Base-by-base conservation (phyloP, 1,284 basidiomycete species). In the Marasmius fiardii region DNA sequence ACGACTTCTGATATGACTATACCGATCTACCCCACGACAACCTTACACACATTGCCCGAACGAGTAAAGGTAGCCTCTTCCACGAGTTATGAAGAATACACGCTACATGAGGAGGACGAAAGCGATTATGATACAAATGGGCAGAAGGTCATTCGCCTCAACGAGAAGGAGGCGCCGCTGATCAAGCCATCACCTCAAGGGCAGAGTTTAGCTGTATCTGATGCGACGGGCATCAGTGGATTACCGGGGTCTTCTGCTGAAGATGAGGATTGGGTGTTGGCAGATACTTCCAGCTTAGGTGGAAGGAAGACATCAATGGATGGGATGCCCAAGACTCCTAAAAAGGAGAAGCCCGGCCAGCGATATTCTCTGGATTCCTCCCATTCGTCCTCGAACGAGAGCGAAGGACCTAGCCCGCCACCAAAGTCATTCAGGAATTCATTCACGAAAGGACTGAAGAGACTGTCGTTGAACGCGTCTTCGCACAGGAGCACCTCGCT, bases 401-500 rank as follows among this genome's bases (percentile, higher is more conserved):
- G 24, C 23, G 43, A 44, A 37, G 58, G 71, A 5, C 76, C 77
- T 6, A 77, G 74, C 59, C 78, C 79, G 12, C 80, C 80, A 34
- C 78, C 75, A 52, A 72, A 73, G 57, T 73, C 54, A 24, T 56
- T 60, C 50, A 48, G 59, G 49, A 51, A 71, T 53, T 77, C 74
- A 60, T 63, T 78, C 43, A 72, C 74, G 18, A 71, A 64, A 10
- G 71, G 69, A 50, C 57, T 79, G 35, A 90, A 82, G 69, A 80
- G 83, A 11, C 82, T 83, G 56, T 75, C 85, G 2, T 69, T 89
- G 52, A 83, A 86, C 18, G 77, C 80, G 21, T 67, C 73, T 31
- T 26, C 47, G 20, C 71, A 71, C 5, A 64, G 63, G 51, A 68
- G 68, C 75, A 74, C 4, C 75, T 78, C 14, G 78, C 80, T 11